Evolutionary conservation across 306 rosid genomes (phyloP), one percentile per base, ranked within the genome.

Genomic region (Quercus berberidifolia): DNA sequence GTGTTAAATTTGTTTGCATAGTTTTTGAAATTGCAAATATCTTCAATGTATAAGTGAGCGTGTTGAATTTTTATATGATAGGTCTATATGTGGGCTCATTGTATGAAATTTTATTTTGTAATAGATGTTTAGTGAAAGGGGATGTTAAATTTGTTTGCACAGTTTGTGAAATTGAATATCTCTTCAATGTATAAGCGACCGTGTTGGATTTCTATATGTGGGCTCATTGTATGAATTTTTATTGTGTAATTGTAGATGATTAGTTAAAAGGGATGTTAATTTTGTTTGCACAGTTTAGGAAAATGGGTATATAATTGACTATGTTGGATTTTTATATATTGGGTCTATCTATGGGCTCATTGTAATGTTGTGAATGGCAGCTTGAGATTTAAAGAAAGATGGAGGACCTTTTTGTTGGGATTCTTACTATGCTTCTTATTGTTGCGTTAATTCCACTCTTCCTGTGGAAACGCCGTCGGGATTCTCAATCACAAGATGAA

Each of bases 391-490:
- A 35, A 49, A 49, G 79, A 55, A 76, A 81, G 65, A 94, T 92
- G 98, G 95, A 94, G 43, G 98, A 90, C 79, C 69, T 89, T 57
- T 69, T 90, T 72, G 77, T 85, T 19, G 88, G 82, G 1, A 67
- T 90, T 28, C 90, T 95, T 0, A 92, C 99, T 2, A 80, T 90
- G 87, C 87, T 95, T 80, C 91, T 95, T 9, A 54, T 90, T 1
- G 73, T 43, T 41, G 86, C 87, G 19, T 79, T 95, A 71, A 77
- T 95, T 56, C 99, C 99, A n/a, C 85, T 95, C 13, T 95, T 79
- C 70, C 85, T 93, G 30, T 95, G 97, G 99, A 91, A 84, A 76
- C 94, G 94, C 85, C 89, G 82, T 35, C 93, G 64, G 49, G 91
- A 89, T 88, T 86, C 95, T 82, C 88, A 28, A 55, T 63, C 89